Evolutionary conservation across 352 stramenopile species (phyloP), one percentile per base, ranked within the genome.

Genomic region (Pythium aquatile): DNA sequence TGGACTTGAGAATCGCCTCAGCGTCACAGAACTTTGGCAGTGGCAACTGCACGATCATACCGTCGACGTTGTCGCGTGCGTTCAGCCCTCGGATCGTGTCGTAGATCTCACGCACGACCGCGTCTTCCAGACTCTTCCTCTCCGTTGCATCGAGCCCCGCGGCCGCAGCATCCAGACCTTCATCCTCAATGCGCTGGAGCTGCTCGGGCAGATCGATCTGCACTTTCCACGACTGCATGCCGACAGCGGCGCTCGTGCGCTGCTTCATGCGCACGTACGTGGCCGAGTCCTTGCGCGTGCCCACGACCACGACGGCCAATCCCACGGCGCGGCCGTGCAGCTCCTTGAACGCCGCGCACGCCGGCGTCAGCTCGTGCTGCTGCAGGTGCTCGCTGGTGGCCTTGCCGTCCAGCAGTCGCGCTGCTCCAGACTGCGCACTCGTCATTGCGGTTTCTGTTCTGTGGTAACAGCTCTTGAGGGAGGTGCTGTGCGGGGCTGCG

Each of bases 191-290:
- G 1, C 46, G 59, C 58, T 71, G 54, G 14, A 75, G 63, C 13
- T 60, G 47, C 11, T 74, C 68, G 0, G 72, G 69, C 44, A 84
- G 32, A 5, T 59, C 40, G 58, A 90, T 79, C 29, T 86, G 78
- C 24, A 87, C 51, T 71, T 91, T 93, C 81, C 97, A 96, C 20
- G 83, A 97, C 29, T 68, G 33, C 66, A 99, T 98, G 49, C 97
- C 97, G 20, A 96, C 88, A 65, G 98, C 91, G 0, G 80, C 83
- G 70, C 96, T 99, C 30, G 97, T 96, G 63, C 97, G 98, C 74
- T 99, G 97, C 82, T 99, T 99, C 92, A 99, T 99, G 37, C 96
- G 91, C 46, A 99, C 97, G 74, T 99, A 99, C 47, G 97, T 98
- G 42, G 83, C 85, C 56, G 96, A 99, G 79, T 99, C 98, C 53